Evolutionary conservation across 495 filamentous ascomycete genomes (phyloP), one percentile per base, ranked within the genome.

Genomic region (Neurospora terricola): DNA sequence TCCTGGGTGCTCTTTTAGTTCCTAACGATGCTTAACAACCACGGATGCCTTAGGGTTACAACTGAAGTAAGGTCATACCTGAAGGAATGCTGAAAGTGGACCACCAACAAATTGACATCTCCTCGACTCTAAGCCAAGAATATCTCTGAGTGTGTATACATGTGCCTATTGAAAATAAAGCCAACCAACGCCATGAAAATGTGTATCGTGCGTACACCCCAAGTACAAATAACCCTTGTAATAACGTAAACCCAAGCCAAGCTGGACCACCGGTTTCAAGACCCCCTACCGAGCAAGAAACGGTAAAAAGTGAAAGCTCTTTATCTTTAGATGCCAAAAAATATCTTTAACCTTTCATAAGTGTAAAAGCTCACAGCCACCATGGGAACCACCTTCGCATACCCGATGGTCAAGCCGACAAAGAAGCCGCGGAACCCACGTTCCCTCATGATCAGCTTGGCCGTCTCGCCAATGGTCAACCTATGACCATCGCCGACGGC

Each of bases 331-430:
- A 96, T 94, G 45, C 91, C 90, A 73, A 96, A 81, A 74, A 84
- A 84, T 75, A 84, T 87, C 84, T 95, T 97, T 74, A 90, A 82
- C 76, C 94, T 86, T 83, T 98, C 94, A 76, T 98, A 98, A 10
- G 84, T 84, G 72, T 86, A 91, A 79, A 91, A 90, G 79, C 90
- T 90, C 59, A 91, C 91, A 38, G 96, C 96, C 72, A 83, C 89
- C 93, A 99, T 92, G 3, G 96, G 96, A 71, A 98, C 84, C 72
- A 99, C 89, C 84, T 99, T 99, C 72, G 93, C 85, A 78, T 99
- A 99, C 14, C 96, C 96, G 79, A 99, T 98, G 5, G 91, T 92
- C 80, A 99, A 82, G 1, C 96, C 96, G 30, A 98, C 92, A 83
- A 91, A 99, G 81, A 96, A 99, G 2, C 96, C 96, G 40, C 87